Percentiles rank a stretch among this genome's conserved stretches.
Conservation (phyloP, 768 basidiomycete genomes). For the Dioszegia aurantiaca region DNA sequence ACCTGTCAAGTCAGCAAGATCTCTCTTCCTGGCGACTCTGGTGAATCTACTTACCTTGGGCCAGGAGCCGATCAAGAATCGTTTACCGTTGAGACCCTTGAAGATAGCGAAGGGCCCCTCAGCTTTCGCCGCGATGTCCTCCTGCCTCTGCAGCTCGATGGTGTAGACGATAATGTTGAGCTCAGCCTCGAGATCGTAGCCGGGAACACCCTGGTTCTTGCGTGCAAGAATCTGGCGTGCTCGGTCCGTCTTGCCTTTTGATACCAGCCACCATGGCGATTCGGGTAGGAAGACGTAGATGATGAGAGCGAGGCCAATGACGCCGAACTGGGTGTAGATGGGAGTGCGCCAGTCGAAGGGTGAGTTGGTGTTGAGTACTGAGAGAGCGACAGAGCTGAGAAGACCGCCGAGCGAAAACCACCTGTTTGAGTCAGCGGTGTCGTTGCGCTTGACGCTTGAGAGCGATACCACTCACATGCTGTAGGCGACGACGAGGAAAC, state of each 20-base stretch:
- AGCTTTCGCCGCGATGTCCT: conserved; percentile 8
- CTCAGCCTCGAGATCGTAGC: conserved; percentile 23
- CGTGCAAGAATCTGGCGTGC: conserved; percentile 19
- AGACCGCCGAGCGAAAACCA: conserved; percentile 33
- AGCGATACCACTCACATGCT: conserved; percentile 2
- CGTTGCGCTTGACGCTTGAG: background rate
- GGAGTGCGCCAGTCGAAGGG: conserved; percentile 26
- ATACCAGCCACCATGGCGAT: conserved; percentile 31
- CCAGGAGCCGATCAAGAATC: conserved; percentile 33
- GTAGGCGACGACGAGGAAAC: conserved; percentile 33
- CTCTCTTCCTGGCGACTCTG: too few species aligned
- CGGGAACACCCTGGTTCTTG: conserved; percentile 11
- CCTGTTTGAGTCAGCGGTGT: conserved; percentile 2
- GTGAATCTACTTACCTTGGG: conserved; percentile 26
- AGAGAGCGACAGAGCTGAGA: conserved; percentile 21
- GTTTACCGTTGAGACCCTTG: conserved; percentile 30
- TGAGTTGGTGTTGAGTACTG: conserved; percentile 2
- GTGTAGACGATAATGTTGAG: conserved; percentile 26
- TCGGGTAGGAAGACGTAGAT: conserved; percentile 34
- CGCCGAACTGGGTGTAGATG: conserved; percentile 38
- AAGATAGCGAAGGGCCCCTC: conserved; percentile 22
- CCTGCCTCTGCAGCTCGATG: conserved; percentile 21
- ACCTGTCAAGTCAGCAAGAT: conserved; percentile 13
- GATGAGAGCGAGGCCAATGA: conserved; percentile 24
- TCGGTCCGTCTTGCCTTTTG: conserved; percentile 21